Base-by-base conservation (phyloP, 108 stramenopile species). In the Chaetoceros muelleri region DNA sequence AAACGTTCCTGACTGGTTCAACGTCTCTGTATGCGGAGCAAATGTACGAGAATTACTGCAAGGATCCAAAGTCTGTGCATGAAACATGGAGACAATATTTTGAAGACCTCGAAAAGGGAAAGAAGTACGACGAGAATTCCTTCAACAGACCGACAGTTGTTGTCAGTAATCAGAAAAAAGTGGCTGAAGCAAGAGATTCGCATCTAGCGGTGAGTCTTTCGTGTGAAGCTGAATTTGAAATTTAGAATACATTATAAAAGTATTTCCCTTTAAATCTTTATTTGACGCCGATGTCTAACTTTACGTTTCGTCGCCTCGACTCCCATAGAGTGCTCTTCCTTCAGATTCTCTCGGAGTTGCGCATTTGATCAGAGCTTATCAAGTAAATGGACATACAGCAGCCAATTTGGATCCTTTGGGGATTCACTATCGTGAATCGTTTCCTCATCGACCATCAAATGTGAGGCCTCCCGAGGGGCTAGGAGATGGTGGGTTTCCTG, bases 331-430 rank as follows among this genome's bases (percentile, higher is more conserved):
- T 40, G 67, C 73, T 18, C 79, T 75, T n/a, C 87, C 91, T 16
- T 88, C 92, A 24, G 92, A 93, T 65, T 89, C 87, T 31, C 67
- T 93, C 54, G 87, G 83, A 8, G 76, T 93, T 22, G 78, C 92
- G 2, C 96, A 99, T 66, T 61, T 99, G n/a, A 96, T 99, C 67
- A 89, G 96, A 30, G 78, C 98, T 44, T 99, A 95, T 56, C 96
- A 99, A 78, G 90, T 94, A 13, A 93, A 93, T 50, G 98, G 98
- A 10, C 98, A 99, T 66, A 76, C 85, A 57, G 87, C 78, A 2
- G 96, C 96, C 60, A 79, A 93, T 51, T 67, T 99, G 44, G 98
- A 99, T 72, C 98, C 98, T 20, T 72, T 99, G 28, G 90, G 87
- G 16, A 40, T 98, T 44, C 82, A 92, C 75, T 70, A 74, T 29